A percentile compares a stretch with the other conserved stretches of the same genome.
Conservation (phyloP, 2,329 filamentous ascomycete species). For the Cryphonectria parasitica region DNA sequence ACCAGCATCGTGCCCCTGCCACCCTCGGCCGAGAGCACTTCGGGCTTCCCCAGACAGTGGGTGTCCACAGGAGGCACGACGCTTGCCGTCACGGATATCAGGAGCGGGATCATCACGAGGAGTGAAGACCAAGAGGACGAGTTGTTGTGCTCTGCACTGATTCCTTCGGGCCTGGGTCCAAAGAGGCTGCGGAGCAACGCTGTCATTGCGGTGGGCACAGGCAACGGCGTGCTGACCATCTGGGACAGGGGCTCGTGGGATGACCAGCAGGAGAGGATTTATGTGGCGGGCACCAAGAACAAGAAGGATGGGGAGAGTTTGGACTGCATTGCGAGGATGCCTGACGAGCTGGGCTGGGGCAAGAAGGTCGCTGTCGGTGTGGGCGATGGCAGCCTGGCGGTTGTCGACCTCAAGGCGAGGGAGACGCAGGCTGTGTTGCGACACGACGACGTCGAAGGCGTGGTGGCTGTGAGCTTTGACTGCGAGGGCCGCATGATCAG, state of each 20-base stretch:
- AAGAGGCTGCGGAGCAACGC: constrained; percentile 70
- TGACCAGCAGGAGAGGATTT: constrained; percentile 88
- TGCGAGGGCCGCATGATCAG: constrained; percentile 84
- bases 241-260: constrained; percentile 97
- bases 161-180: constrained; percentile 71
- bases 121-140: constrained; percentile 97
- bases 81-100: constrained; percentile 84
- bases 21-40: constrained; percentile 77
- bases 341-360: constrained; percentile 67
- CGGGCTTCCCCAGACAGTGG: constrained; percentile 92
- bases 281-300: constrained; percentile 65
- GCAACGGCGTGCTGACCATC: constrained; percentile 80
- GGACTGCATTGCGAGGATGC: constrained; percentile 75
- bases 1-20: constrained; percentile 86
- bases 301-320: constrained; percentile 71
- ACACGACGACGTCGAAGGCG: constrained; percentile 87
- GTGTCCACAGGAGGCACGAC: constrained; percentile 91
- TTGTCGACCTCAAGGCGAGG: constrained; percentile 75
- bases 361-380: constrained; percentile 80
- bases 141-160: constrained; percentile 77
- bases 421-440: constrained; percentile 70
- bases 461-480: constrained; percentile 83
- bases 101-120: constrained; percentile 81
- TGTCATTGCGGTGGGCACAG: constrained; percentile 74
- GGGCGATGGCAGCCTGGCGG: constrained; percentile 77